These are phyloP conservation scores for Rhizophagus prolifer DNA, from an alignment of 192 early-diverging fungal species.

Conservation along the genomic window DNA sequence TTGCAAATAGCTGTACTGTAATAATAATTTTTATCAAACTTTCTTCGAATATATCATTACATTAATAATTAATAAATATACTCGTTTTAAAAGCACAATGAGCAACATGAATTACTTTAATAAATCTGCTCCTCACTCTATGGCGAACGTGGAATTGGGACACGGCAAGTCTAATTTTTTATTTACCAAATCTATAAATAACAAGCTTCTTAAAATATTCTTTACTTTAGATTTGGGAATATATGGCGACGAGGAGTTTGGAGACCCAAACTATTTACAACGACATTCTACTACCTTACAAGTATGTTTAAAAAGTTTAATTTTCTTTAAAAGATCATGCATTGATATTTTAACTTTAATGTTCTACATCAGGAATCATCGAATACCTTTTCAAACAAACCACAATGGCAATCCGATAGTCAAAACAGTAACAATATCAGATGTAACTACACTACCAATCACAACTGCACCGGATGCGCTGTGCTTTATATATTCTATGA, in stretches of 20 bases:
- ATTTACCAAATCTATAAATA: conserved; percentile 6
- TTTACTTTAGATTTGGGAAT: conserved; percentile 18
- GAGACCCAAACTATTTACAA: conserved; percentile 12
- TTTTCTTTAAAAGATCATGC: conserved; percentile 7
- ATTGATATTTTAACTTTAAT: conserved; percentile 14
- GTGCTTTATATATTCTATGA: too few species aligned
- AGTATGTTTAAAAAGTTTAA: conserved; percentile 10
- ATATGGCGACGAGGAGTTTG: conserved; percentile 6
- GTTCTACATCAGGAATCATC: conserved; percentile 17
- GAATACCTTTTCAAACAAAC: too few species aligned
- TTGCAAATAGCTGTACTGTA: too few species aligned
- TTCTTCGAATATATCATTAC: too few species aligned
- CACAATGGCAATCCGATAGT: too few species aligned
- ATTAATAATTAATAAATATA: too few species aligned
- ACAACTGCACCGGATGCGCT: too few species aligned
- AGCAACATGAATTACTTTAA: too few species aligned
- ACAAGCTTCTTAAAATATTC: conserved; percentile 12
- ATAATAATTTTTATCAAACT: too few species aligned
- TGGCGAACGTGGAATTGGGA: not conserved
- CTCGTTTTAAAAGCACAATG: too few species aligned
- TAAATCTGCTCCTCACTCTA: not conserved
- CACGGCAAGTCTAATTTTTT: not conserved
- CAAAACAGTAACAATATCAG: too few species aligned
- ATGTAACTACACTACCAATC: too few species aligned
- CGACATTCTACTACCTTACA: conserved; percentile 3